Evolutionary conservation across 139 green algal species (phyloP), one percentile per base, ranked within the genome.

Genomic region (Chlorokybus atmophyticus): DNA sequence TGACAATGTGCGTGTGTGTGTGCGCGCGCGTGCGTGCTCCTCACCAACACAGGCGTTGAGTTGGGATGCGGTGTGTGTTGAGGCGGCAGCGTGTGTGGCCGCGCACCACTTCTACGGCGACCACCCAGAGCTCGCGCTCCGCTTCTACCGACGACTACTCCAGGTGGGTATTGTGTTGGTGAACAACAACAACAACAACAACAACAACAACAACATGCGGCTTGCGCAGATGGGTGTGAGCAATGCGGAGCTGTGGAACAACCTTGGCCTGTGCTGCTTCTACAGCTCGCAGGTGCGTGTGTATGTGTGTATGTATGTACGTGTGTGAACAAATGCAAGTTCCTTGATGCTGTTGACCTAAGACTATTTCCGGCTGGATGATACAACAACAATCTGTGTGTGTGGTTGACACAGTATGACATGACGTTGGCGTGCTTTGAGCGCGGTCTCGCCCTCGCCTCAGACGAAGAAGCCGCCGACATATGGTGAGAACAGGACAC

Each of bases 191-290:
- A n/a, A n/a, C n/a, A n/a, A n/a, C n/a, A n/a, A n/a, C n/a, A n/a
- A n/a, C n/a, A n/a, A n/a, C n/a, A n/a, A n/a, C n/a, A n/a, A n/a
- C n/a, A n/a, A n/a, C n/a, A n/a, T n/a, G n/a, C n/a, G 75, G 35
- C 35, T 10, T 44, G 35, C 35, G 14, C 35, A 86, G 70, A 84
- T 85, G 75, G 81, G 83, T 2, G 79, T 86, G 4, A 70, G 59
- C 44, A 83, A 75, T 50, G 64, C 79, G 19, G 83, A 87, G 70
- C 65, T 87, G 44, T 87, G 77, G 81, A 84, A 78, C 67, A 91
- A 91, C 62, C 50, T 87, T 25, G 83, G 77, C 0, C 71, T 91
- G 28, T 87, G 79, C 60, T 87, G 83, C 76, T 91, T 91, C 73
- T 79, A 85, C 57, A 68, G 79, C 1, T 44, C 35, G 14, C 35